phyloP scores from a whole-genome alignment of 176 grass and related monocot genomes.

The Themeda triandra region DNA sequence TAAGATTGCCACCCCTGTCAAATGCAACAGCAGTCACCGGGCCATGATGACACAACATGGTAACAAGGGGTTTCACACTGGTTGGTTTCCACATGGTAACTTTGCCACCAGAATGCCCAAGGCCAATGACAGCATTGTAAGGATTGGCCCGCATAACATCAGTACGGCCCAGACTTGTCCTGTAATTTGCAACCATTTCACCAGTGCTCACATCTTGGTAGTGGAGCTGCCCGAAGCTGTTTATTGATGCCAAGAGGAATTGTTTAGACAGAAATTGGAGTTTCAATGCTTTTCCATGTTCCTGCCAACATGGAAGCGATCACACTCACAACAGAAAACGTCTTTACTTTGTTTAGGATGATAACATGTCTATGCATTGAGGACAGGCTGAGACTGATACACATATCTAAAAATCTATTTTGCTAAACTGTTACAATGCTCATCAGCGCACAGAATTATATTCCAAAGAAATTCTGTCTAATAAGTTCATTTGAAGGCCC shows the following conservation, averaged over 20 bases:
- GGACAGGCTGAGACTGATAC: neutral
- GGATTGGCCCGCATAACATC: constrained; percentile 78
- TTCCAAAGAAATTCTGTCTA: neutral
- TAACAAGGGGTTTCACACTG: constrained; percentile 68
- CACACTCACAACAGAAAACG: neutral
- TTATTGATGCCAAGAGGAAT: constrained; percentile 71
- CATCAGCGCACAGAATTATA: neutral
- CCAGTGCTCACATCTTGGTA: constrained; percentile 98
- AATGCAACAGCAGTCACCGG: constrained; percentile 65
- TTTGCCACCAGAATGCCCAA: constrained; percentile 75
- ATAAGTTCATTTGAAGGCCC: neutral
- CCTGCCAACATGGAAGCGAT: constrained; percentile 36
- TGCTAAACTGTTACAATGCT: neutral
- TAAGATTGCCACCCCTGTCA: constrained; percentile 60
- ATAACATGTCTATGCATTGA: neutral
- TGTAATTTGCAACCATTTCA: constrained; percentile 70
- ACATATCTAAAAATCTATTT: neutral
- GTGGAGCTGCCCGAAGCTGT: constrained; percentile 85
- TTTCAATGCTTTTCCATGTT: constrained; percentile 71
- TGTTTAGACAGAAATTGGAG: constrained; percentile 91
- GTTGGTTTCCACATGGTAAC: constrained; percentile 98
- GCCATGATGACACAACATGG: constrained; percentile 74
- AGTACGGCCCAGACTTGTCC: constrained; percentile 59
- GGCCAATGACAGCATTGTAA: constrained; percentile 76
- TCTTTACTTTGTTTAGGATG: neutral